Evolutionary conservation across 768 basidiomycete species (phyloP).

Genomic region (Boletus subparvulus): DNA sequence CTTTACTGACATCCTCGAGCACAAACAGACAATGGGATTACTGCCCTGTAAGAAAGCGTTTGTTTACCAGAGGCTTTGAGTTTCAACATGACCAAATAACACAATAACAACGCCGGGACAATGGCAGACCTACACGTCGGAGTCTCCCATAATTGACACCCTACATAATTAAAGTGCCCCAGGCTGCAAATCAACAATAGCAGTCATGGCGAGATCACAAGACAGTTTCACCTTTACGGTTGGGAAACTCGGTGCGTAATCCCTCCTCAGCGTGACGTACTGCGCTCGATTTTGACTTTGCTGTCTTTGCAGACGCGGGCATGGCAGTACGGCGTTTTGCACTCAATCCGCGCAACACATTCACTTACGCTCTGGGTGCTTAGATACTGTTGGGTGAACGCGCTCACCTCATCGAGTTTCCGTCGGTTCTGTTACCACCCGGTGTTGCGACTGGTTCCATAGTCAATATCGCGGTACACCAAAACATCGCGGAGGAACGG

Average conservation of each 20-base stretch:
- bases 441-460: conserved; percentile 93
- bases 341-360: background rate
- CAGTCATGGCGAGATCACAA: conserved; percentile 37
- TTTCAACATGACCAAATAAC: conserved; percentile 27
- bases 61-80: conserved; percentile 23
- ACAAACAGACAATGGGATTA: background rate
- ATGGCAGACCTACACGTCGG: background rate
- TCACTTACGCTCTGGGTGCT: background rate
- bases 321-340: conserved; percentile 68
- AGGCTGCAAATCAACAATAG: background rate
- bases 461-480: conserved; percentile 93
- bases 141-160: background rate
- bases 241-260: conserved; percentile 82
- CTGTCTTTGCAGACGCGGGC: conserved; percentile 69
- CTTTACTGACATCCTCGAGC: background rate
- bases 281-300: conserved; percentile 10
- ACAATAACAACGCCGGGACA: conserved; percentile 18
- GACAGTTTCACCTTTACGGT: conserved; percentile 91
- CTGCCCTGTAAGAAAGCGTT: background rate
- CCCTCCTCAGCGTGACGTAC: background rate
- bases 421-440: conserved; percentile 90
- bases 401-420: conserved; percentile 97
- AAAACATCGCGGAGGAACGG: conserved; percentile 82
- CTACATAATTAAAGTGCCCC: conserved; percentile 5
- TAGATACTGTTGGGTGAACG: conserved; percentile 91